Evolutionary conservation across 108 stramenopile species (phyloP), one percentile per base, ranked within the genome.

Genomic region (Skeletonema menzelii): DNA sequence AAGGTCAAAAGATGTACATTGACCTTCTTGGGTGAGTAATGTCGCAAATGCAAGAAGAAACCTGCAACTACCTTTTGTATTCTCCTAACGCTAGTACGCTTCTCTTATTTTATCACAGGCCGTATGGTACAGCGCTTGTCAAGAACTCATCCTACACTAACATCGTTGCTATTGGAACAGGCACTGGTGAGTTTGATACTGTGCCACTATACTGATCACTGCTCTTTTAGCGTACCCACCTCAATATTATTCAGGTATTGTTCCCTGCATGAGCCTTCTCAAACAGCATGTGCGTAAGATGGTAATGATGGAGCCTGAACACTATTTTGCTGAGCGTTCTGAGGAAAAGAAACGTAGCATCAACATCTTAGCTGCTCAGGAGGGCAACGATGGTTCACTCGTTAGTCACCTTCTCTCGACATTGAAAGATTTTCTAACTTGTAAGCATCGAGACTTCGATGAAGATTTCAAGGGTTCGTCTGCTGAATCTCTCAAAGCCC

Each of bases 21-120:
- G 72, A 78, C 62, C 67, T 85, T 34, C 73, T 79, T 63, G 84
- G 84, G n/a, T n/a, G n/a, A n/a, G n/a, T n/a, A n/a, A n/a, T n/a
- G n/a, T n/a, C n/a, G n/a, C n/a, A n/a, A n/a, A n/a, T n/a, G n/a
- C n/a, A n/a, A n/a, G n/a, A n/a, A n/a, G n/a, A n/a, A n/a, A n/a
- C n/a, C n/a, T n/a, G n/a, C n/a, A n/a, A n/a, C n/a, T n/a, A n/a
- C n/a, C n/a, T n/a, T n/a, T n/a, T n/a, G n/a, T n/a, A n/a, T n/a
- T n/a, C n/a, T n/a, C n/a, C n/a, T n/a, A n/a, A n/a, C n/a, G n/a
- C n/a, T n/a, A n/a, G n/a, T n/a, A n/a, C n/a, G n/a, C n/a, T n/a
- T n/a, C n/a, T n/a, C n/a, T n/a, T n/a, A n/a, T n/a, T n/a, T n/a
- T n/a, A n/a, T n/a, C n/a, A n/a, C n/a, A n/a, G n/a, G 4, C 84